Conservation (phyloP, 2,329 filamentous ascomycete genomes). For the Nectriaceae sp. region DNA sequence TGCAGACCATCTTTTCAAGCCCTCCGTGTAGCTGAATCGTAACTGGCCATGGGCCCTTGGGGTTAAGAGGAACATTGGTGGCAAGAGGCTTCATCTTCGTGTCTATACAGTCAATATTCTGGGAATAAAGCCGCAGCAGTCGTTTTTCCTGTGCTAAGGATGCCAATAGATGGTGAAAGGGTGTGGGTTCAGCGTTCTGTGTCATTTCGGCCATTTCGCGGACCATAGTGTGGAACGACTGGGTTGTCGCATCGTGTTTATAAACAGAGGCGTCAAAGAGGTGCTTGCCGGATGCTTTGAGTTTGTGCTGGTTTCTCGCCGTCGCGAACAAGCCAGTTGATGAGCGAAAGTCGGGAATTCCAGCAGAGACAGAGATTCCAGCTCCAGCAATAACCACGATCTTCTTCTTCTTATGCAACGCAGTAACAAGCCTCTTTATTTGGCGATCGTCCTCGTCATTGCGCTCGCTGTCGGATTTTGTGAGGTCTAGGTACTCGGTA, state of each 20-base stretch:
- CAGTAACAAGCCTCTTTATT: slow-evolving; percentile 70
- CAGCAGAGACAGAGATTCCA: slow-evolving; percentile 94
- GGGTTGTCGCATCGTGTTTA: slow-evolving; percentile 84
- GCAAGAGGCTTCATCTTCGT: slow-evolving; percentile 77
- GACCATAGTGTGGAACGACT: slow-evolving; percentile 95
- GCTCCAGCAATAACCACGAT: slow-evolving; percentile 96
- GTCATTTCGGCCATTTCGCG: slow-evolving; percentile 81
- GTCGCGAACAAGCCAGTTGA: slow-evolving; percentile 86
- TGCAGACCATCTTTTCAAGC: slow-evolving; percentile 94
- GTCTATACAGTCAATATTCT: slow-evolving; percentile 96
- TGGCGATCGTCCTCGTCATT: slow-evolving; percentile 50
- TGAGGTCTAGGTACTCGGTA: slow-evolving; percentile 79
- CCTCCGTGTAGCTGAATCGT: slow-evolving; percentile 94
- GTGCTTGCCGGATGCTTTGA: slow-evolving; percentile 88
- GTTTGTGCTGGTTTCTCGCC: slow-evolving; percentile 81
- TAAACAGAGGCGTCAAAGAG: slow-evolving; percentile 98
- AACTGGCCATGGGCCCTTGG: slow-evolving; percentile 88
- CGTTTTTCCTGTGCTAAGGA: slow-evolving; percentile 86
- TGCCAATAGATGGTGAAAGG: slow-evolving; percentile 91
- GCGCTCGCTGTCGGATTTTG: slow-evolving; percentile 51
- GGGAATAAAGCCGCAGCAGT: slow-evolving; percentile 86
- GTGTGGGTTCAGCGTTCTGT: slow-evolving; percentile 75
- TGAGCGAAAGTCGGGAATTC: slow-evolving; percentile 96
- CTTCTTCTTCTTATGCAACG: slow-evolving; percentile 86
- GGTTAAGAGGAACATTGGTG: slow-evolving; percentile 77